These are phyloP conservation scores for Leishmania braziliensis DNA, from an alignment of 208 protist genomes.

Conservation along the genomic window DNA sequence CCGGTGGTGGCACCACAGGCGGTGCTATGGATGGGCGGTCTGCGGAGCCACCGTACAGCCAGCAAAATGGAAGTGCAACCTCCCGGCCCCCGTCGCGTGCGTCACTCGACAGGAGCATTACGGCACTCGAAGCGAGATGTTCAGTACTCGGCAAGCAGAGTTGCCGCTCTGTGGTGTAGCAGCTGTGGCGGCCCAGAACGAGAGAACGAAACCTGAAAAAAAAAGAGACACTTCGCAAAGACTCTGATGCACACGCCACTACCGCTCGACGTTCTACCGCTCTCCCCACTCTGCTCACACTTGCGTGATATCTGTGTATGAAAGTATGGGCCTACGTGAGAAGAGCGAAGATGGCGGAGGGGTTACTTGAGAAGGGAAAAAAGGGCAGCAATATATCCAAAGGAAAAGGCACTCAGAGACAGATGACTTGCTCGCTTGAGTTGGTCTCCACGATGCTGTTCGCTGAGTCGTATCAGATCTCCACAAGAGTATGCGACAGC, in stretches of 20 bases:
- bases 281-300: not conserved
- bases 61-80: constrained; percentile 1
- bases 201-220: not conserved
- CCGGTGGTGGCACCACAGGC: constrained; percentile 37
- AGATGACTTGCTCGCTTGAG: not conserved
- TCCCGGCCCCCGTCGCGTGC: not conserved
- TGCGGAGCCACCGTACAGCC: not conserved
- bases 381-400: not conserved
- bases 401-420: not conserved
- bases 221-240: not conserved
- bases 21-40: no score
- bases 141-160: not conserved
- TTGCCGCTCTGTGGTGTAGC: not conserved
- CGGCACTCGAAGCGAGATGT: not conserved
- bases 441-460: not conserved
- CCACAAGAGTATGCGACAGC: not conserved
- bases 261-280: not conserved
- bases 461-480: not conserved
- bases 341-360: constrained; percentile 6
- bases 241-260: not conserved
- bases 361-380: not conserved
- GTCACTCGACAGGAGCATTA: not conserved
- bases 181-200: not conserved
- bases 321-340: not conserved
- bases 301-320: not conserved